A percentile compares a stretch with the other conserved stretches of the same genome.
Evolutionary conservation across 192 early-diverging fungal genomes (phyloP).

Genomic region (Coemansia sp.): DNA sequence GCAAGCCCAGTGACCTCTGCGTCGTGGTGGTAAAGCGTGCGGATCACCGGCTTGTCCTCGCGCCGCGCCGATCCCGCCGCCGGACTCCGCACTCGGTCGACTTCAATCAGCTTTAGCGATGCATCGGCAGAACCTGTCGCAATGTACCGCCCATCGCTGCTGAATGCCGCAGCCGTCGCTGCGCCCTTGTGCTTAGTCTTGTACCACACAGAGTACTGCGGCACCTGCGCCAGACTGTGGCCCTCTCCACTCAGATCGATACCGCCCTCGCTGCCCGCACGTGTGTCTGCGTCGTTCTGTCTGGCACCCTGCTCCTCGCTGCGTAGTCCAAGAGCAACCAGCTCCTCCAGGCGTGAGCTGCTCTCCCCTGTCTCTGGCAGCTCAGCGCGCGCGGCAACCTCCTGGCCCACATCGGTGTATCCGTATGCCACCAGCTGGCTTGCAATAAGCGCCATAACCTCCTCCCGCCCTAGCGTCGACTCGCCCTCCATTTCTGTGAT

Average conservation of each 20-base stretch:
- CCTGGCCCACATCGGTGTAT: conserved; percentile 57
- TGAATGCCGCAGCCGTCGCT: conserved; percentile 66
- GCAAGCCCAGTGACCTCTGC: conserved; percentile 79
- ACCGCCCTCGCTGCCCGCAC: not conserved
- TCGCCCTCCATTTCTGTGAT: conserved; percentile 11
- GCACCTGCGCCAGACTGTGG: conserved; percentile 22
- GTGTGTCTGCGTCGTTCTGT: not conserved
- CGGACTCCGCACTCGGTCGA: conserved; percentile 66
- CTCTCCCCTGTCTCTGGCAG: conserved; percentile 61
- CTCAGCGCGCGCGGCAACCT: conserved; percentile 67
- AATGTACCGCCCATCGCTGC: conserved; percentile 71
- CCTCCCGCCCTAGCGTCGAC: conserved; percentile 20
- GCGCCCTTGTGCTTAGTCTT: conserved; percentile 77
- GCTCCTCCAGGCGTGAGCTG: conserved; percentile 62
- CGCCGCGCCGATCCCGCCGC: conserved; percentile 63
- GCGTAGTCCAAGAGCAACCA: conserved; percentile 63
- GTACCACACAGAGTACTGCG: conserved; percentile 68
- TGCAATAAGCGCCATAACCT: conserved; percentile 39
- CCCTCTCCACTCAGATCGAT: conserved; percentile 20
- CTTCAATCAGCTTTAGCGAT: conserved; percentile 89
- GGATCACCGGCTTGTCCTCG: conserved; percentile 82
- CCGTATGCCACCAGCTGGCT: conserved; percentile 60
- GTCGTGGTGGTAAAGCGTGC: conserved; percentile 86
- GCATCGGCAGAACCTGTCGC: conserved; percentile 88
- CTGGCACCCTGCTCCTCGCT: conserved; percentile 51